Evolutionary conservation across 108 stramenopile species (phyloP).

Genomic region (Pseudonitzschia multistriata): DNA sequence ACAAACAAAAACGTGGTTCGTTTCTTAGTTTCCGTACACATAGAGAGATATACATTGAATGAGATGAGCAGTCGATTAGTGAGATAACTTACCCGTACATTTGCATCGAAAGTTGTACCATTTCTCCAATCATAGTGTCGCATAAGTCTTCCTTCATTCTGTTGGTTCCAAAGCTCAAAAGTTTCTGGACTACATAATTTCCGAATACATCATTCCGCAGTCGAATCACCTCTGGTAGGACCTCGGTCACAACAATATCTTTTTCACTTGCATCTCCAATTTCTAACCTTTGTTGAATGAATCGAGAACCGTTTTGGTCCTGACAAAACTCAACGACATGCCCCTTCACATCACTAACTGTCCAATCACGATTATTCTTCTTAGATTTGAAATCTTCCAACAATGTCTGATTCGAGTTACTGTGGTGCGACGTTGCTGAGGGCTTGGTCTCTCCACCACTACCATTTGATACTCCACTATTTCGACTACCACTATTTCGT

Average conservation of each 20-base stretch:
- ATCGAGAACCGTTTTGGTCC: conserved; percentile 98
- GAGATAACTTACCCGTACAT: conserved; percentile 82
- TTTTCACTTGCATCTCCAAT: conserved; percentile 76
- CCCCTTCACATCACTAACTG: conserved; percentile 61
- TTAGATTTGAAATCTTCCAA: conserved; percentile 72
- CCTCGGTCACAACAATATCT: conserved; percentile 80
- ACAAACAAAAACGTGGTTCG: not conserved
- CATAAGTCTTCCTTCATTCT: conserved; percentile 69
- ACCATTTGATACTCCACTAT: not conserved
- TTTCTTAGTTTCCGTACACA: not conserved
- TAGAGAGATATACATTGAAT: not conserved
- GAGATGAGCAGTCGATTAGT: not conserved
- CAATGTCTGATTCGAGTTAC: conserved; percentile 31
- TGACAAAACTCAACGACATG: conserved; percentile 92
- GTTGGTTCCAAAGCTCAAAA: conserved; percentile 88
- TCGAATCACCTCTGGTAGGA: conserved; percentile 69
- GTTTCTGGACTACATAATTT: conserved; percentile 97
- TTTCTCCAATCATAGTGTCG: conserved; percentile 68
- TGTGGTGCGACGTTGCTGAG: not conserved
- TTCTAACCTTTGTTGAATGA: conserved; percentile 95
- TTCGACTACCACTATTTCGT: conserved; percentile 23
- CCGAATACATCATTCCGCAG: conserved; percentile 91
- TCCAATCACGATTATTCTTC: conserved; percentile 78
- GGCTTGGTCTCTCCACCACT: not conserved
- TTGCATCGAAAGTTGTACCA: conserved; percentile 80